Evolutionary conservation across 2,329 filamentous ascomycete species (phyloP).

Genomic region (Penicillium corylophilum): DNA sequence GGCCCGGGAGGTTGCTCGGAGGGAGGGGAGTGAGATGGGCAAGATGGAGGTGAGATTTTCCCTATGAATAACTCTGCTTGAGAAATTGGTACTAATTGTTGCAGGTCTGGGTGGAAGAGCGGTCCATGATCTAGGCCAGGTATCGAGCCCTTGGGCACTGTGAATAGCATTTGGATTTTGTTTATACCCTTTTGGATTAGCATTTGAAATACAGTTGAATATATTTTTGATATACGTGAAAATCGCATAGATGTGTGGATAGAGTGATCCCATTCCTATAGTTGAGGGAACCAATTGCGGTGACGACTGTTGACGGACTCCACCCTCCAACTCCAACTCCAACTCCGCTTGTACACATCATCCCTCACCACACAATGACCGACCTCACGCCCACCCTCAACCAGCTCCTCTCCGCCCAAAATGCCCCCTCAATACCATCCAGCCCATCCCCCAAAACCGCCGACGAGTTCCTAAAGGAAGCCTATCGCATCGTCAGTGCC

Average conservation of each 20-base stretch:
- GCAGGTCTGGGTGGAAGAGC: constrained; percentile 47
- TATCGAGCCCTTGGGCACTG: constrained; percentile 9
- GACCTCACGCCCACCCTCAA: constrained; percentile 42
- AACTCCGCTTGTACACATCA: constrained; percentile 10
- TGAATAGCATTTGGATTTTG: constrained; percentile 13
- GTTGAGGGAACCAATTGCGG: constrained; percentile 8
- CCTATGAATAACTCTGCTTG: neutral
- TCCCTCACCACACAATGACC: constrained; percentile 33
- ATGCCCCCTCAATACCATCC: constrained; percentile 34
- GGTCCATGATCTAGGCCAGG: constrained; percentile 22
- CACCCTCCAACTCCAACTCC: constrained; percentile 7
- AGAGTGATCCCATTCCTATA: neutral
- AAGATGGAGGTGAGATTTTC: constrained; percentile 82
- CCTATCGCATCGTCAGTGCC: constrained; percentile 74
- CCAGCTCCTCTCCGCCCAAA: constrained; percentile 33
- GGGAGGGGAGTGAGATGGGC: constrained; percentile 75
- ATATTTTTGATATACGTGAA: neutral
- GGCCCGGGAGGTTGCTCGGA: constrained; percentile 66
- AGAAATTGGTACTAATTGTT: constrained; percentile 1
- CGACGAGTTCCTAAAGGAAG: constrained; percentile 89
- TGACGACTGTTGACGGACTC: constrained; percentile 15
- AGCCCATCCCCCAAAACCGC: constrained; percentile 45
- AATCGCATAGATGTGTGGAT: neutral
- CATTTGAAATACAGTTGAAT: constrained; percentile 11
- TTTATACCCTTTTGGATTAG: constrained; percentile 19